Base-by-base conservation (phyloP, 805 yeast species). In the Kluyveromyces nonfermentans region DNA sequence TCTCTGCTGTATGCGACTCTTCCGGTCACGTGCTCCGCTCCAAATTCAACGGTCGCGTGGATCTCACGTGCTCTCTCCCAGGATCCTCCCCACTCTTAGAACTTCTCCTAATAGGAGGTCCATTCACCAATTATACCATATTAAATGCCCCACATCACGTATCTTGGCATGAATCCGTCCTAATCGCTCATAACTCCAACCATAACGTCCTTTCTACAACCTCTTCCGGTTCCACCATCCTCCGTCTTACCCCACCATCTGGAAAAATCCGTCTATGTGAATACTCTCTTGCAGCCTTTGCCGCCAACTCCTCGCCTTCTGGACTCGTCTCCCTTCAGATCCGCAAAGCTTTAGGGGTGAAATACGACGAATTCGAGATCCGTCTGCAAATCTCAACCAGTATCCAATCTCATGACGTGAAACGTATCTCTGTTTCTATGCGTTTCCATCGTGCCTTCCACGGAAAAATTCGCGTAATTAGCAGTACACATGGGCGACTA, bases 211-310 rank as follows among this genome's bases (percentile, higher is more conserved):
- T 38, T n/a, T 9, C 31, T 17, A 22, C 20, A 15, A 33, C 34
- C 8, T 28, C 37, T 16, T 38, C 38, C n/a, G 7, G 30, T 9
- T n/a, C 64, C 16, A 83, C 87, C 86, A 41, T 35, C 0, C 57
- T 88, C 28, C 69, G 78, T 15, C 86, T 90, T 55, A 72, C 84
- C 16, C 98, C 97, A 5, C 95, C 97, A 0, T 96, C 90, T 62
- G 97, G 94, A 6, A 72, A 68, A 46, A 76, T 78, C 34, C 68
- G 71, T 2, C 57, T 89, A 18, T 74, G 81, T 72, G 62, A 74
- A 8, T 89, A 89, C 61, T 69, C 73, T 5, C 60, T 84, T 25
- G 84, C 83, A 50, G 64, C 62, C 42, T 46, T 40, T 15, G 19
- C 40, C 25, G 40, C 25, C 34, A 40, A 22, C 17, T 35, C 42